A percentile compares a stretch with the other conserved stretches of the same genome.
Conservation (phyloP, 116 monocot genomes). For the Iris pallida region DNA sequence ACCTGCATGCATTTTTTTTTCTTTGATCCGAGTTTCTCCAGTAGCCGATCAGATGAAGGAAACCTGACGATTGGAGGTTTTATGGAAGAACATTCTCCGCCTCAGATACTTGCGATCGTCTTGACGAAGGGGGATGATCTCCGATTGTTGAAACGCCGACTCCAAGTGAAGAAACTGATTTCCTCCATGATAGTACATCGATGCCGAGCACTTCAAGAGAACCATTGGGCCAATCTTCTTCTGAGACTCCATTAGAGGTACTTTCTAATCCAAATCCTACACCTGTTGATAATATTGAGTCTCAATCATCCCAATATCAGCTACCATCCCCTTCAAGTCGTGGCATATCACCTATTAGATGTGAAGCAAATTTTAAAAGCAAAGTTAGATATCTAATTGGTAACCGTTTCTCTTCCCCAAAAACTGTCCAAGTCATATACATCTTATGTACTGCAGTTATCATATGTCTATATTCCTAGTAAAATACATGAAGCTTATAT, state of each 20-base stretch:
- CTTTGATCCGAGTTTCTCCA: too few species aligned
- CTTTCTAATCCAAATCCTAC: background rate
- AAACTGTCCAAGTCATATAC: background rate
- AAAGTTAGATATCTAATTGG: background rate
- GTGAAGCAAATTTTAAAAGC: background rate
- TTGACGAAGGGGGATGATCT: too few species aligned
- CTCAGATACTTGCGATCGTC: too few species aligned
- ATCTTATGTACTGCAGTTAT: background rate
- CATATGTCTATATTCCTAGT: background rate
- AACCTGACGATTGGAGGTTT: too few species aligned
- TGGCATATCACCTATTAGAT: background rate
- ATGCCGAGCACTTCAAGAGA: background rate
- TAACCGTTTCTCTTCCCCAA: background rate
- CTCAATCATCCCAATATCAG: background rate
- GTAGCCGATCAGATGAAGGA: too few species aligned
- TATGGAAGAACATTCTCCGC: too few species aligned
- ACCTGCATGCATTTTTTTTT: background rate
- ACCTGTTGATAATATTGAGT: background rate
- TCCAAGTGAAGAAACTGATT: too few species aligned
- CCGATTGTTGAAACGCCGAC: too few species aligned
- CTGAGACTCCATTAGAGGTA: background rate
- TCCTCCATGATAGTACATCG: too few species aligned
- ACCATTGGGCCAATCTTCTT: background rate
- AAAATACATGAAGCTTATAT: background rate
- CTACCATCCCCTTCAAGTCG: background rate